These are phyloP conservation scores for Coemansia reversa DNA, from an alignment of 192 early-diverging fungal species.

Conservation along the genomic window DNA sequence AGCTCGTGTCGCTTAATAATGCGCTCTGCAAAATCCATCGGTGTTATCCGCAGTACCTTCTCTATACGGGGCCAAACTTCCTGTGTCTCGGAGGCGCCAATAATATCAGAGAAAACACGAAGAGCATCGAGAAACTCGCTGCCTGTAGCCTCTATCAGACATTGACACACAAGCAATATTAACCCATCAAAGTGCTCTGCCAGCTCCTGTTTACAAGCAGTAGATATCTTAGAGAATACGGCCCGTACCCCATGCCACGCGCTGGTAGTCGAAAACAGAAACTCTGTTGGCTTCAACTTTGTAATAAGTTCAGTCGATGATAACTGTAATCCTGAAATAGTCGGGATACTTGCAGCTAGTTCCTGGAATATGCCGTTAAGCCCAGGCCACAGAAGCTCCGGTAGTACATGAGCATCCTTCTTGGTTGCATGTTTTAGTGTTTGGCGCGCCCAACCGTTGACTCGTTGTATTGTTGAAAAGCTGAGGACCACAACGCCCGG, in stretches of 20 bases:
- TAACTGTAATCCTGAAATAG: not conserved
- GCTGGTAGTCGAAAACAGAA: constrained; percentile 23
- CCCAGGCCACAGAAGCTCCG: constrained; percentile 5
- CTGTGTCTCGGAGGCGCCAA: constrained; percentile 15
- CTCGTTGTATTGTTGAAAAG: constrained; percentile 14
- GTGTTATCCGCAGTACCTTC: not conserved
- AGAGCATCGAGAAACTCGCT: constrained; percentile 35
- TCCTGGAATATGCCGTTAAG: constrained; percentile 20
- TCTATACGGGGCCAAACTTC: constrained; percentile 26
- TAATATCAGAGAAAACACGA: constrained; percentile 28
- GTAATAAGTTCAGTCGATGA: not conserved
- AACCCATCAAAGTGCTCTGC: constrained; percentile 20
- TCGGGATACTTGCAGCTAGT: not conserved
- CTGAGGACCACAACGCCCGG: constrained; percentile 33
- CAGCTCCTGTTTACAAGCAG: constrained; percentile 19
- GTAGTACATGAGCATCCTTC: constrained; percentile 9
- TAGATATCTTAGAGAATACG: constrained; percentile 21
- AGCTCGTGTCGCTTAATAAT: constrained; percentile 16
- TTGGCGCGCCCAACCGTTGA: constrained; percentile 31
- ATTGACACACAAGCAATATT: constrained; percentile 19
- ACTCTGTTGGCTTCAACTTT: constrained; percentile 3
- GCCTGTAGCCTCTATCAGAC: constrained; percentile 14
- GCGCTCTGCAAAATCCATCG: constrained; percentile 21
- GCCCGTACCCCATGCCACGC: constrained; percentile 41
- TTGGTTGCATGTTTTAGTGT: constrained; percentile 26